Conservation (phyloP, 2,329 filamentous ascomycete genomes). For the Magnaporthiopsis poae region DNA sequence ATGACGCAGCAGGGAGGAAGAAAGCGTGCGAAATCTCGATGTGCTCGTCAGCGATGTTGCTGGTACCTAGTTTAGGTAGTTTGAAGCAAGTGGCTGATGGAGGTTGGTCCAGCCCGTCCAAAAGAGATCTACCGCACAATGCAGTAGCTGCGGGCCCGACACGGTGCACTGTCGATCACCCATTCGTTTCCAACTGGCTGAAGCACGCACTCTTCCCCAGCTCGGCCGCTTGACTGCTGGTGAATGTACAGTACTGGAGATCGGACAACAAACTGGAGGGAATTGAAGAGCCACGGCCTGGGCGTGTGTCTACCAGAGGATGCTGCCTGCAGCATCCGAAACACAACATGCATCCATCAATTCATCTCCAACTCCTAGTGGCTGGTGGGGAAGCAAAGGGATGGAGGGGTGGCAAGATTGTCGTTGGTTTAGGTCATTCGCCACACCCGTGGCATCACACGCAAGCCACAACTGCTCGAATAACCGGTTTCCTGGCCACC, state of each 20-base stretch:
- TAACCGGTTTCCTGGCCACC: constrained; percentile 14
- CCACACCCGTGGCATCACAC: neutral
- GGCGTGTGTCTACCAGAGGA: neutral
- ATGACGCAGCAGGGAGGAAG: neutral
- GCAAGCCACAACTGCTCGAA: constrained; percentile 6
- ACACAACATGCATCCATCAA: neutral
- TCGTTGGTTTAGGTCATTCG: neutral
- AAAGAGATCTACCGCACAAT: neutral
- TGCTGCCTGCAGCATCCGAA: neutral
- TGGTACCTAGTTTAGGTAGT: neutral
- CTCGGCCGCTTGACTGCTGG: neutral
- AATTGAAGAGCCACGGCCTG: neutral
- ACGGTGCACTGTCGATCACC: neutral
- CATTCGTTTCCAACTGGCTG: neutral
- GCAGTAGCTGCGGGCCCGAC: neutral
- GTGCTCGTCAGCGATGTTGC: neutral
- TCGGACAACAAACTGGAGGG: neutral
- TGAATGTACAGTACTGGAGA: neutral
- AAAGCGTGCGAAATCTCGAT: neutral
- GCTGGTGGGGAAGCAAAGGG: neutral
- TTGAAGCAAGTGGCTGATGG: neutral
- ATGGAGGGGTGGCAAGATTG: neutral
- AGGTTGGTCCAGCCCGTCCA: neutral
- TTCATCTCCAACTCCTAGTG: neutral
- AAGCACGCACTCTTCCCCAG: neutral